These are phyloP conservation scores for Nyctanthes arbortristis DNA, from an alignment of 257 asterid genomes.

Conservation along the genomic window DNA sequence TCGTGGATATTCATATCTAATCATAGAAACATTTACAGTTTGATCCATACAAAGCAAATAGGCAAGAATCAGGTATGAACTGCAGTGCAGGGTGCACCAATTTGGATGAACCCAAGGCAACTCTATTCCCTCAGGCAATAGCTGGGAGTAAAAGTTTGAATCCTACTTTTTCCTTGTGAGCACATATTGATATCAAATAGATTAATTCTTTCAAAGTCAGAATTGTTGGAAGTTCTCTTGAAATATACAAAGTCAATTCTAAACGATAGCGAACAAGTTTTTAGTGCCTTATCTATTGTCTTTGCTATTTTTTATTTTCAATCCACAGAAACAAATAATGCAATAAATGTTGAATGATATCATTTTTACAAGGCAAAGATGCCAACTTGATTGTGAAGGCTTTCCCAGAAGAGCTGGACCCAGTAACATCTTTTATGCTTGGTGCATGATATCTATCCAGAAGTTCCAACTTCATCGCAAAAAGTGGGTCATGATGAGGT, in stretches of 20 bases:
- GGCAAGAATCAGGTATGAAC: neutral
- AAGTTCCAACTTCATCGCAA: constrained; percentile 57
- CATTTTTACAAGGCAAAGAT: neutral
- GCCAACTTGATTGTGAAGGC: constrained; percentile 60
- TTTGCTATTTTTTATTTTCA: neutral
- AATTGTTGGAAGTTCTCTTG: neutral
- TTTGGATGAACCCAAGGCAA: no score
- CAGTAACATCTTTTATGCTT: constrained; percentile 47
- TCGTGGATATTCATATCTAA: neutral
- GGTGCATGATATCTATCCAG: constrained; percentile 43
- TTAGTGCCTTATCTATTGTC: neutral
- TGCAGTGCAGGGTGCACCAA: no score
- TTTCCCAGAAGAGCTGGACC: constrained; percentile 43
- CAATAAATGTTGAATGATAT: neutral
- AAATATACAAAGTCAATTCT: neutral
- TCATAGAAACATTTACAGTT: neutral
- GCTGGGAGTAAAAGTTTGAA: no score
- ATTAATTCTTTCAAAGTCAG: neutral
- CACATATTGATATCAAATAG: neutral
- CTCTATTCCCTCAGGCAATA: no score
- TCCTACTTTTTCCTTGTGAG: neutral
- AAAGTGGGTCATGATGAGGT: constrained; percentile 53
- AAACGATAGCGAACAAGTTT: neutral
- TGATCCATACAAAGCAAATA: no score
- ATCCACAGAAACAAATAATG: neutral